phyloP scores from a whole-genome alignment of 352 stramenopile genomes.

The Pelagophyceae sp. region DNA sequence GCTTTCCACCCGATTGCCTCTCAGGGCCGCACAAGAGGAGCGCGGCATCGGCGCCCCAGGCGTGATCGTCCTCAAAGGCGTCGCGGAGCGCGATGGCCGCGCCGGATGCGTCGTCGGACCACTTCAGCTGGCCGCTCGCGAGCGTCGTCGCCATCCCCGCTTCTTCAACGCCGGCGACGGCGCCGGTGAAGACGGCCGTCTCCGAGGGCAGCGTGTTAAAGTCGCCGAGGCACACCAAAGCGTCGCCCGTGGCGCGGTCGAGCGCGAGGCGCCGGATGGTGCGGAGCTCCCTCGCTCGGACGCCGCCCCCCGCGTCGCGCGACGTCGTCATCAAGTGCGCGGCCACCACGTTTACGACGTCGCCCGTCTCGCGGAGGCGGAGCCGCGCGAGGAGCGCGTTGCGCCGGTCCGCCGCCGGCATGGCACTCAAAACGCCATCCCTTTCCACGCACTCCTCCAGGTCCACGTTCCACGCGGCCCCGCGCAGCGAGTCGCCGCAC shows the following conservation, averaged over 20 bases:
- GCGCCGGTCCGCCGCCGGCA: constrained; percentile 8
- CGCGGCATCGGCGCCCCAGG: background rate
- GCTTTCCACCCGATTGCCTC: background rate
- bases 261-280: background rate
- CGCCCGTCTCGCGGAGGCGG: background rate
- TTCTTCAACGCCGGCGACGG: too few relatives aligned
- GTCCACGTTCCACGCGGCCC: background rate
- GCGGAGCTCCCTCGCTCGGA: background rate
- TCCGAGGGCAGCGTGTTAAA: constrained; percentile 9
- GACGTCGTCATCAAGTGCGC: constrained; percentile 17
- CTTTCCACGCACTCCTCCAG: constrained; percentile 1
- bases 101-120: background rate
- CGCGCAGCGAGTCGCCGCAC: background rate
- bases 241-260: background rate
- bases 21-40: background rate
- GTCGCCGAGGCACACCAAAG: background rate
- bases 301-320: background rate
- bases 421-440: too few relatives aligned
- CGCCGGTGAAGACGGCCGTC: background rate
- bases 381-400: background rate
- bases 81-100: background rate
- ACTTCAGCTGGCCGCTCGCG: background rate
- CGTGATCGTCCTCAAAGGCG: background rate
- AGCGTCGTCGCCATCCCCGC: background rate
- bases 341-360: background rate